Conservation (phyloP, 164 flowering plant species). For the Vitis rotundifolia region DNA sequence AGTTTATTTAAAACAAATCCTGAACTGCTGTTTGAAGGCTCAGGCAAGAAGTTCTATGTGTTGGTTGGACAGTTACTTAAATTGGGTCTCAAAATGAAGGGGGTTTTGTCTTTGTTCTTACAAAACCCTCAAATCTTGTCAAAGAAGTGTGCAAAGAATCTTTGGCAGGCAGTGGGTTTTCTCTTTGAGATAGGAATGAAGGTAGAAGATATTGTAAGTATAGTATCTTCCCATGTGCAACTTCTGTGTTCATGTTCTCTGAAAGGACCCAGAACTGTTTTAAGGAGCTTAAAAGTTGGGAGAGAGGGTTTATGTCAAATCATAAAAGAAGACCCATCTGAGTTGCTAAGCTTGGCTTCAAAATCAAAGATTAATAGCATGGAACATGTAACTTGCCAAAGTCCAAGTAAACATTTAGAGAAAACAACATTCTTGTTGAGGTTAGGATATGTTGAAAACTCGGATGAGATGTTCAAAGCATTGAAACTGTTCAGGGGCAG, state of each 20-base stretch:
- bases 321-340: conserved; percentile 38
- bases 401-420: conserved; percentile 31
- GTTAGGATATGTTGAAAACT: conserved; percentile 50
- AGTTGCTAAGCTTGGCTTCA: conserved; percentile 37
- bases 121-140: conserved; percentile 42
- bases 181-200: conserved; percentile 44
- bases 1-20: conserved; percentile 37
- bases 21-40: conserved; percentile 48
- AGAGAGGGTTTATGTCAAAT: conserved; percentile 29
- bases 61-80: conserved; percentile 47
- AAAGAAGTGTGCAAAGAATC: conserved; percentile 27
- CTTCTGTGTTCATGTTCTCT: conserved; percentile 33
- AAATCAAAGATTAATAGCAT: conserved; percentile 13
- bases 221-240: conserved; percentile 28
- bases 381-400: conserved; percentile 10
- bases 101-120: conserved; percentile 28
- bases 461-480: conserved; percentile 55
- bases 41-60: conserved; percentile 50
- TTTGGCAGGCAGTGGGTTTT: conserved; percentile 32
- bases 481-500: conserved; percentile 53
- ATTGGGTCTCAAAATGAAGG: conserved; percentile 43
- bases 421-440: conserved; percentile 44
- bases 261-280: conserved; percentile 40
- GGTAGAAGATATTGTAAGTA: conserved; percentile 30
- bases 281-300: conserved; percentile 32